A percentile compares a stretch with the other conserved stretches of the same genome.
Evolutionary conservation across 495 filamentous ascomycete genomes (phyloP).

Genomic region (Aspergillus saccharolyticus): DNA sequence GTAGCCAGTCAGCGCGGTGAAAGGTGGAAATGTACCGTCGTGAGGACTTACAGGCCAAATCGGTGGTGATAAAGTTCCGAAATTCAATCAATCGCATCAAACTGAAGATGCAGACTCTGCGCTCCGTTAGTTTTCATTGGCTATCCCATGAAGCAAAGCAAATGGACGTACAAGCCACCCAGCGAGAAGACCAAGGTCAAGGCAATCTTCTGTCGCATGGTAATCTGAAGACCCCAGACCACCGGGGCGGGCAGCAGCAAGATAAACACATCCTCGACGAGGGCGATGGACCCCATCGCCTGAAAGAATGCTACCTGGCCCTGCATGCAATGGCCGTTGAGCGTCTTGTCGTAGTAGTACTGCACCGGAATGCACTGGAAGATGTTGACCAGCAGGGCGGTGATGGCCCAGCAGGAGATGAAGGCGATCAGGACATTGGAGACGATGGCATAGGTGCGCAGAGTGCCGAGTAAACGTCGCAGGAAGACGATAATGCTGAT

Average conservation of each 20-base stretch:
- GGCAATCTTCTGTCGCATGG: conserved; percentile 22
- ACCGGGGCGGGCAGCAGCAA: conserved; percentile 32
- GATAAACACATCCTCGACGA: conserved; percentile 32
- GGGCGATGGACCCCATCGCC: conserved; percentile 16
- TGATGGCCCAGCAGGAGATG: conserved; percentile 18
- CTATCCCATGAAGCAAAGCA: no score
- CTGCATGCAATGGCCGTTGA: conserved; percentile 24
- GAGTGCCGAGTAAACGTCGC: conserved; percentile 20
- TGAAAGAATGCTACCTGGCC: conserved; percentile 16
- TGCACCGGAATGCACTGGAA: conserved; percentile 27
- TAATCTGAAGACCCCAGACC: conserved; percentile 22
- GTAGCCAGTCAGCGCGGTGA: no score
- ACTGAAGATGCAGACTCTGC: conserved; percentile 25
- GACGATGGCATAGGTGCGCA: conserved; percentile 6
- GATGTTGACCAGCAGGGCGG: conserved; percentile 19
- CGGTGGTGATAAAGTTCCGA: conserved; percentile 14
- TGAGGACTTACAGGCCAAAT: conserved; percentile 15
- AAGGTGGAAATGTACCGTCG: no score
- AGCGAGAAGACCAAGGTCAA: conserved; percentile 23
- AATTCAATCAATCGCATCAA: conserved; percentile 21
- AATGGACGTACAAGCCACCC: conserved; percentile 16
- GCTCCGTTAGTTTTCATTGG: not conserved
- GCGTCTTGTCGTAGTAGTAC: conserved; percentile 23
- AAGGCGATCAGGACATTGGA: conserved; percentile 13
- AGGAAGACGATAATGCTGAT: conserved; percentile 33